Evolutionary conservation across 73 alveolate genomes (phyloP), one percentile per base, ranked within the genome.

Genomic region (Symbiodinium natans): DNA sequence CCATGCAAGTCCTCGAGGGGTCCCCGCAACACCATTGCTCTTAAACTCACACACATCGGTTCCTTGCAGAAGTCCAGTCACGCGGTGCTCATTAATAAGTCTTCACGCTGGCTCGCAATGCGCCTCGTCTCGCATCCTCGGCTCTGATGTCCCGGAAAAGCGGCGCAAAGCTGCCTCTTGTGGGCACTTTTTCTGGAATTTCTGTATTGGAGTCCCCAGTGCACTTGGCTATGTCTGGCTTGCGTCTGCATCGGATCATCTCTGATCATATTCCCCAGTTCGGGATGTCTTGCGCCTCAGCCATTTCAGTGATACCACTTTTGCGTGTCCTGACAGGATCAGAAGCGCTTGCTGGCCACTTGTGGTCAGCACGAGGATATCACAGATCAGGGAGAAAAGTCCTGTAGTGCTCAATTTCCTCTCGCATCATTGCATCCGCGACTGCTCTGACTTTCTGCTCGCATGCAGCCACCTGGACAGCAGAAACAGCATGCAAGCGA

Each of bases 401-500:
- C 80, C 80, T 63, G 80, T 63, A 36, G 27, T 63, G 80, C 80
- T 63, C 80, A 5, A 63, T 63, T 29, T 63, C 80, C 36, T 63
- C 80, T n/a, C 80, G 31, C 38, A 63, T 36, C 36, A 63, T 36
- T 63, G 80, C 80, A 63, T 63, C 80, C 36, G 80, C 80, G 11
- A 63, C 15, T 27, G 29, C 80, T n/a, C 80, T 23, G 36, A 63
- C 36, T 36, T 63, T 63, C 80, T 63, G 80, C 80, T 25, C 80
- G 80, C 80, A 23, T 63, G 80, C 80, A 27, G 80, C 80, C 80
- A 63, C 40, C 80, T 63, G 80, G 38, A 63, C 80, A 29, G 80
- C 38, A 63, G 11, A 46, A n/a, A 46, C 21, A 46, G 59, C 21
- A 46, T 46, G 21, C 59, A 46, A 46, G 59, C 13, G 59, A 46